Evolutionary conservation across 768 basidiomycete species (phyloP).

Genomic region (Ramaria sp.): DNA sequence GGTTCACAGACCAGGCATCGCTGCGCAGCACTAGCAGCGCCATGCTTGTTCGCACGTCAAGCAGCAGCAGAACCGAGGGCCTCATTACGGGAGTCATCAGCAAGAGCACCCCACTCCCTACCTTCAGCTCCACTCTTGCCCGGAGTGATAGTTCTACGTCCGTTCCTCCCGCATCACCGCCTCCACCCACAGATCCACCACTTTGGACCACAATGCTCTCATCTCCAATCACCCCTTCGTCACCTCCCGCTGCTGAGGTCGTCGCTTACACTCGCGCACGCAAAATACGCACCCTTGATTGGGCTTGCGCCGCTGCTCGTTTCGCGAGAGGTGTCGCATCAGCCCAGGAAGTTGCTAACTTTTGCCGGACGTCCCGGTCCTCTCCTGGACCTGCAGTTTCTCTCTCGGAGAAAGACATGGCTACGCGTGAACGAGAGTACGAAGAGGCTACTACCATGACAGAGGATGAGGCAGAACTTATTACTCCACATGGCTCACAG

Average conservation of each 20-base stretch:
- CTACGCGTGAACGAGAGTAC: slow-evolving; percentile 8
- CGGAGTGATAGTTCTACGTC: background rate
- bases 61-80: background rate
- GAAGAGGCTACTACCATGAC: slow-evolving; percentile 43
- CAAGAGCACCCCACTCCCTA: slow-evolving; percentile 13
- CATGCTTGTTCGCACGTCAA: background rate
- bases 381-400: background rate
- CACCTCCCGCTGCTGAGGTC: slow-evolving; percentile 12
- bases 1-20: slow-evolving; percentile 5
- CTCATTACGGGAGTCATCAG: background rate
- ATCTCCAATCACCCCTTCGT: slow-evolving; percentile 15
- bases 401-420: background rate
- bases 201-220: slow-evolving; percentile 24
- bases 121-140: slow-evolving; percentile 9
- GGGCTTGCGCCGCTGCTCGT: slow-evolving; percentile 28
- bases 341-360: background rate
- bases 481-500: slow-evolving; percentile 40
- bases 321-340: slow-evolving; percentile 7
- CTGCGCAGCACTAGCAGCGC: background rate
- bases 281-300: slow-evolving; percentile 21
- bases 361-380: background rate
- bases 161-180: background rate
- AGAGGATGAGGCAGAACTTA: slow-evolving; percentile 51
- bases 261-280: slow-evolving; percentile 1
- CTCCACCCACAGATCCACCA: background rate